phyloP scores from a whole-genome alignment of 2,329 filamentous ascomycete species.

The Botrytis pseudocinerea region DNA sequence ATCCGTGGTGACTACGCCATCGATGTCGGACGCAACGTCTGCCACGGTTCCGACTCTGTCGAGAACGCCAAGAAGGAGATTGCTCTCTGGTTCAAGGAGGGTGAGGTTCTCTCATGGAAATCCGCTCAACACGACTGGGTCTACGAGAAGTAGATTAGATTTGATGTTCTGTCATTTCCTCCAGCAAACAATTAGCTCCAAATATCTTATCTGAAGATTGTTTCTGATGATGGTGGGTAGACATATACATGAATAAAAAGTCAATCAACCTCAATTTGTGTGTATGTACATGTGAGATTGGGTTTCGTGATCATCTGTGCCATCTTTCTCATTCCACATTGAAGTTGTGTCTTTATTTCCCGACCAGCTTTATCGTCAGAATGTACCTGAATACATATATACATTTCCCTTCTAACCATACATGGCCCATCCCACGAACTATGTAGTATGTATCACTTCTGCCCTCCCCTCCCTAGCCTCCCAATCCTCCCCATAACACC shows the following conservation, averaged over 20 bases:
- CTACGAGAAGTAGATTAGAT: conserved; percentile 77
- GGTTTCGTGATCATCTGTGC: background rate
- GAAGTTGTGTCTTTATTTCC: background rate
- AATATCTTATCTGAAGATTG: background rate
- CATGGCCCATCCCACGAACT: background rate
- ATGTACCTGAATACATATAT: background rate
- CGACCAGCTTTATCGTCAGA: background rate
- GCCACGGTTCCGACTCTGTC: conserved; percentile 98
- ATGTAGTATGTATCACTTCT: background rate
- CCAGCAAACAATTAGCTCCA: background rate
- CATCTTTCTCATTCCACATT: background rate
- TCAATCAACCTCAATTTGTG: background rate
- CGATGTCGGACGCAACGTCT: conserved; percentile 95
- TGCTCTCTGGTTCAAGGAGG: conserved; percentile 92
- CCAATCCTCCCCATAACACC: conserved; percentile 55
- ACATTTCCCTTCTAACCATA: conserved; percentile 14
- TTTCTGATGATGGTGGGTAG: conserved; percentile 1
- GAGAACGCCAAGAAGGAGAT: conserved; percentile 99
- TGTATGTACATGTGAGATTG: background rate
- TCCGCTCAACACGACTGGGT: conserved; percentile 85
- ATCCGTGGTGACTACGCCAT: conserved; percentile 91
- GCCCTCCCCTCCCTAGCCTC: conserved; percentile 37
- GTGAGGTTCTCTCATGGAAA: conserved; percentile 85
- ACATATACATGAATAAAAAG: conserved; percentile 5
- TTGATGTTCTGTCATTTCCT: conserved; percentile 7